Conservation (phyloP, 2,329 filamentous ascomycete genomes). For the Penicillium sp. region DNA sequence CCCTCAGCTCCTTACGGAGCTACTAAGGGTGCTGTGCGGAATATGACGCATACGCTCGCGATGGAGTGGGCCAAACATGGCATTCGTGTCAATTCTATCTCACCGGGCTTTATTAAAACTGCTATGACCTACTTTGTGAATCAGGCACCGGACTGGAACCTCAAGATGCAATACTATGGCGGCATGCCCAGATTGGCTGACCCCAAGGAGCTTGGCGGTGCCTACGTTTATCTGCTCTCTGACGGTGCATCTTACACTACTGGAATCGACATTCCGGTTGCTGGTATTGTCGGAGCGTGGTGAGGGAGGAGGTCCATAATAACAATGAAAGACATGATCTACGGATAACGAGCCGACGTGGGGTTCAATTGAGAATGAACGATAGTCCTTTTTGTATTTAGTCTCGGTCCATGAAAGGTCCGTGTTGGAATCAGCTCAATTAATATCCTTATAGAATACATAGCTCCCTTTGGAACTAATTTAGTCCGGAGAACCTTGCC, state of each 20-base stretch:
- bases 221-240: constrained; percentile 56
- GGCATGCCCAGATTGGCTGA: constrained; percentile 55
- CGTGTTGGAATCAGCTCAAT: neutral
- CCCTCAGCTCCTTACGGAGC: constrained; percentile 51
- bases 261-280: constrained; percentile 37
- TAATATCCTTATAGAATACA: neutral
- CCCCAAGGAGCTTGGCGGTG: constrained; percentile 54
- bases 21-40: constrained; percentile 42
- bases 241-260: constrained; percentile 43
- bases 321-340: neutral
- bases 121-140: constrained; percentile 52
- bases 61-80: constrained; percentile 50
- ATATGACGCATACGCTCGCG: constrained; percentile 35
- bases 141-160: constrained; percentile 54
- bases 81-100: constrained; percentile 43
- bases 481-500: neutral
- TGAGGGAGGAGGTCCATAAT: neutral
- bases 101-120: constrained; percentile 44
- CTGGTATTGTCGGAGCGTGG: constrained; percentile 26
- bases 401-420: neutral
- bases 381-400: constrained; percentile 15
- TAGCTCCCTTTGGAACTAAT: neutral
- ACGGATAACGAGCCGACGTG: neutral
- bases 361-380: neutral
- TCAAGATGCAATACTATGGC: constrained; percentile 58